phyloP scores from a whole-genome alignment of 495 filamentous ascomycete genomes.

The Talaromyces nanjingensis region DNA sequence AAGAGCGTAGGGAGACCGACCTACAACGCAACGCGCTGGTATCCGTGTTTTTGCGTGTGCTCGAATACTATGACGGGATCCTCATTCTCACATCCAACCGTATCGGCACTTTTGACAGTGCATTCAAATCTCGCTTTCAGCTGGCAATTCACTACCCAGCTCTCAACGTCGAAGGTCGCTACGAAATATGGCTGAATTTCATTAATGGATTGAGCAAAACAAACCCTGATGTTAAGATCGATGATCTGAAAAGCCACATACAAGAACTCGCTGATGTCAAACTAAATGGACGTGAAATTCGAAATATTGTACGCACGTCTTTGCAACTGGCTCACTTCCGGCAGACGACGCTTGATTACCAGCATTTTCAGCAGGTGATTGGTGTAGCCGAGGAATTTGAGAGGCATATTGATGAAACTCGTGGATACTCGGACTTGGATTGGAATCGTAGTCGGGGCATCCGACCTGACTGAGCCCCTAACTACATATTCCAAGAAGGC shows the following conservation, averaged over 20 bases:
- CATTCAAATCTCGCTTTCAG: constrained; percentile 37
- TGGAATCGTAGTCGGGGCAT: background rate
- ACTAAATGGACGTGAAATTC: constrained; percentile 33
- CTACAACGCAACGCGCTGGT: constrained; percentile 38
- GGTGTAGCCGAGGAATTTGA: constrained; percentile 9
- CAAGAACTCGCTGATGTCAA: constrained; percentile 16
- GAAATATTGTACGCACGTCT: constrained; percentile 20
- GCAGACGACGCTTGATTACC: constrained; percentile 11
- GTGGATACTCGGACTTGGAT: background rate
- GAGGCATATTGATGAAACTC: background rate
- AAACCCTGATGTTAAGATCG: constrained; percentile 16
- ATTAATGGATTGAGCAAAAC: constrained; percentile 16
- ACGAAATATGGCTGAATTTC: constrained; percentile 33
- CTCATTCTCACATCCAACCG: constrained; percentile 31
- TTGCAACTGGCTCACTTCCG: constrained; percentile 17
- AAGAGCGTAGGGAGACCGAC: constrained; percentile 25
- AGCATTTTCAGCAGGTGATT: constrained; percentile 18
- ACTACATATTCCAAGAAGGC: too few species aligned
- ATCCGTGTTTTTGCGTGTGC: constrained; percentile 43
- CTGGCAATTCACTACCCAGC: constrained; percentile 31
- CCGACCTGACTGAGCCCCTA: background rate
- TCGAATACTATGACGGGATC: constrained; percentile 45
- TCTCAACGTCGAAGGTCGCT: constrained; percentile 13
- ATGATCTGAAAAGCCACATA: constrained; percentile 16
- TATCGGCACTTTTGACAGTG: constrained; percentile 40